Evolutionary conservation across 176 grass and related monocot species (phyloP).

Genomic region (Raddia distichophylla): DNA sequence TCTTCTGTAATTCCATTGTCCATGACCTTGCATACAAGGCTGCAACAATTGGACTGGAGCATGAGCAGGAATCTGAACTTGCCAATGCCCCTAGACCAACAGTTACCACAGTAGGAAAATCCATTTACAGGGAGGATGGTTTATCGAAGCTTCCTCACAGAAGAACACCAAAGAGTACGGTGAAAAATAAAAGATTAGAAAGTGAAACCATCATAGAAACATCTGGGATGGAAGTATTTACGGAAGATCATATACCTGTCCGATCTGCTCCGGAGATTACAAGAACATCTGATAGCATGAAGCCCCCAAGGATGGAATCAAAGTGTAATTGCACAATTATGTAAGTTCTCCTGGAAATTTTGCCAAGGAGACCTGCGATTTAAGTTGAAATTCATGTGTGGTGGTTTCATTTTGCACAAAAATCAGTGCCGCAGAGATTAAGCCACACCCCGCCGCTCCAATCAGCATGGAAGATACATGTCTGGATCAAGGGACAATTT

Average conservation of each 20-base stretch:
- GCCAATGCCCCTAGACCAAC: slow-evolving; percentile 33
- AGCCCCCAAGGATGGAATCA: slow-evolving; percentile 83
- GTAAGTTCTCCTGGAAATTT: slow-evolving; percentile 46
- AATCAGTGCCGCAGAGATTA: neutral
- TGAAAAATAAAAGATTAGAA: slow-evolving; percentile 86
- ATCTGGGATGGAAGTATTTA: slow-evolving; percentile 19
- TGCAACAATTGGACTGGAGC: slow-evolving; percentile 68
- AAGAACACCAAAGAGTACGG: slow-evolving; percentile 55
- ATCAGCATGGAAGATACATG: neutral
- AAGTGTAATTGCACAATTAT: slow-evolving; percentile 97
- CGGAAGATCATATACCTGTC: slow-evolving; percentile 45
- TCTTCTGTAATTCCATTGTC: slow-evolving; percentile 86
- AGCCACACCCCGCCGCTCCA: slow-evolving; percentile 8
- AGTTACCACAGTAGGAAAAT: slow-evolving; percentile 50
- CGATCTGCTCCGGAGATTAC: slow-evolving; percentile 46
- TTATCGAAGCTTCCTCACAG: slow-evolving; percentile 46
- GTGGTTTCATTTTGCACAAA: neutral
- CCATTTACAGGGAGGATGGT: slow-evolving; percentile 45
- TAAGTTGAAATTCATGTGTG: neutral
- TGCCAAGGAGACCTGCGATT: slow-evolving; percentile 6
- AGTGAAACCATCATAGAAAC: slow-evolving; percentile 39
- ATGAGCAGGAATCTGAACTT: slow-evolving; percentile 45
- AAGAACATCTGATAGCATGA: slow-evolving; percentile 58
- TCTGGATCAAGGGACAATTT: slow-evolving; percentile 31
- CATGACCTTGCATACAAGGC: slow-evolving; percentile 76